These are phyloP conservation scores for Yamadazyma triangularis DNA, from an alignment of 1,139 yeast species.

Conservation along the genomic window DNA sequence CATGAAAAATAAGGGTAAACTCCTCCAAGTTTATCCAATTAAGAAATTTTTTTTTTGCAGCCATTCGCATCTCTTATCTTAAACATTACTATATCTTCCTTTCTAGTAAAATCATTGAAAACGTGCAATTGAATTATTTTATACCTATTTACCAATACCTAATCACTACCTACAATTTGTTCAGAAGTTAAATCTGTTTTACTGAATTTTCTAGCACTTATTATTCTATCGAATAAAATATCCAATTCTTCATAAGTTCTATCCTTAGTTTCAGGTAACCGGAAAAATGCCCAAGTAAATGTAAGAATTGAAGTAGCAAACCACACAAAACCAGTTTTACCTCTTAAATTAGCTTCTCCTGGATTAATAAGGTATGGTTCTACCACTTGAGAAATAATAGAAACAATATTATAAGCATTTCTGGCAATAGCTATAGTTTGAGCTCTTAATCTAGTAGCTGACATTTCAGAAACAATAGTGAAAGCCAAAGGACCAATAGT, in stretches of 20 bases:
- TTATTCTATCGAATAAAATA: conserved; percentile 17
- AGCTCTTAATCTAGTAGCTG: conserved; percentile 22
- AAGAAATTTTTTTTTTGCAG: no score
- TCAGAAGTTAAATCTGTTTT: conserved; percentile 8
- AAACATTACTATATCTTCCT: no score
- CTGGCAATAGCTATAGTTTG: conserved; percentile 22
- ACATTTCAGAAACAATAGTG: conserved; percentile 19
- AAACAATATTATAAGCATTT: conserved; percentile 18
- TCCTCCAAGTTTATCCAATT: no score
- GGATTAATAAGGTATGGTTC: conserved; percentile 26
- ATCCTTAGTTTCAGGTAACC: conserved; percentile 20
- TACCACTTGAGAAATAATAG: conserved; percentile 17
- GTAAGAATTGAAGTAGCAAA: conserved; percentile 37
- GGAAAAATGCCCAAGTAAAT: conserved; percentile 19
- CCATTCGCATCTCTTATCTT: no score
- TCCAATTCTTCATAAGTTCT: conserved; percentile 23
- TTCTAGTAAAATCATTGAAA: no score
- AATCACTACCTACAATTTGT: no score
- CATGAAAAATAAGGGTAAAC: no score
- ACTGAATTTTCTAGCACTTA: conserved; percentile 17
- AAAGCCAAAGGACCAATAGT: conserved; percentile 24
- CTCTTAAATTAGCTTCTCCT: conserved; percentile 17
- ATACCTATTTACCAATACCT: no score
- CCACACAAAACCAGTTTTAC: conserved; percentile 25
- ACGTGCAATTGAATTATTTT: no score